Conservation (phyloP, 2,329 filamentous ascomycete genomes). For the Sporothrix sp. region DNA sequence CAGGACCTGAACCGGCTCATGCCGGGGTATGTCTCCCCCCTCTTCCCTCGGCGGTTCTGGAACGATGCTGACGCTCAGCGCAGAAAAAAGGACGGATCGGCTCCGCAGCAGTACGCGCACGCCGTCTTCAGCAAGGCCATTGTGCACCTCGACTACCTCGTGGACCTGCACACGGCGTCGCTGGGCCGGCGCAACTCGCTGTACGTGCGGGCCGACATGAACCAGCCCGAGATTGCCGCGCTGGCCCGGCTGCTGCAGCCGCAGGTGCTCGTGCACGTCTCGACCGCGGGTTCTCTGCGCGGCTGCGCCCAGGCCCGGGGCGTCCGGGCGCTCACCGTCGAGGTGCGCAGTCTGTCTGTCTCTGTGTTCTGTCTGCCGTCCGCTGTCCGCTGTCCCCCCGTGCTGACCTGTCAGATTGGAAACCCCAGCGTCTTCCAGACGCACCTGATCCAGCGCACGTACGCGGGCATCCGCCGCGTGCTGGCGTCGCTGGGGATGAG, state of each 20-base stretch:
- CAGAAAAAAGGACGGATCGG: constrained; percentile 1
- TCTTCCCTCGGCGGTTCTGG: too few relatives aligned
- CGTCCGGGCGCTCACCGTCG: neutral
- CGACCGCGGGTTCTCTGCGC: neutral
- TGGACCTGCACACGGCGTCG: constrained; percentile 1
- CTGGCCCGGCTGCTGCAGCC: neutral
- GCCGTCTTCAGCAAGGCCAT: constrained; percentile 5
- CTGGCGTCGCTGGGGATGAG: neutral
- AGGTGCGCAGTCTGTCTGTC: neutral
- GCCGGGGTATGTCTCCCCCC: constrained; percentile 4
- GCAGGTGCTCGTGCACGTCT: neutral
- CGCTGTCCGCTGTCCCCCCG: too few relatives aligned
- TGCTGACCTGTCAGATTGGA: neutral
- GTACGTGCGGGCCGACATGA: constrained; percentile 6
- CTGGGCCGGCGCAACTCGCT: constrained; percentile 2
- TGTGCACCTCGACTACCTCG: constrained; percentile 2
- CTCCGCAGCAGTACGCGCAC: neutral
- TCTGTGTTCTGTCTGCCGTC: neutral
- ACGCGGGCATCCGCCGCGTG: neutral
- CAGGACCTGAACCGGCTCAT: constrained; percentile 7
- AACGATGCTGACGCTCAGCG: too few relatives aligned
- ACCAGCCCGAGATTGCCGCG: neutral
- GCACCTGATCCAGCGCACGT: neutral
- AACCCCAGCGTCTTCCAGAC: constrained; percentile 7
- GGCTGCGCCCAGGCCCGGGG: constrained; percentile 1